Conservation (phyloP, 2,329 filamentous ascomycete genomes). For the Hysterium pulicare region DNA sequence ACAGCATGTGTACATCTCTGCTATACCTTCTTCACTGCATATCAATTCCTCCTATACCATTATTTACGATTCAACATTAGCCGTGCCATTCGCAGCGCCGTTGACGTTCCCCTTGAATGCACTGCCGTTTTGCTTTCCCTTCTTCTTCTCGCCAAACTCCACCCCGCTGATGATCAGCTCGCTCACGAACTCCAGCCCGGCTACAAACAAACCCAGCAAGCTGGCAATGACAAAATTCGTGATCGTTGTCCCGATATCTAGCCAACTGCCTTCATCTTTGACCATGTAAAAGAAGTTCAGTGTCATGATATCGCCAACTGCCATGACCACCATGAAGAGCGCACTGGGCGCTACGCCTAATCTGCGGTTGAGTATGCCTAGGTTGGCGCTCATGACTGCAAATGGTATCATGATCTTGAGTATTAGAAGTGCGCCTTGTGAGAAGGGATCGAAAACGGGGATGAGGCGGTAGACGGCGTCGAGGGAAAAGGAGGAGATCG, state of each 20-base stretch:
- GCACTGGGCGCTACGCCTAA: constrained; percentile 82
- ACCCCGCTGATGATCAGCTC: constrained; percentile 79
- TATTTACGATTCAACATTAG: constrained; percentile 6
- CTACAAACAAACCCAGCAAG: constrained; percentile 84
- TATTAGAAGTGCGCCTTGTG: constrained; percentile 80
- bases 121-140: constrained; percentile 1
- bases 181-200: constrained; percentile 79
- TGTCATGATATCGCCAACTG: constrained; percentile 84
- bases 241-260: constrained; percentile 96
- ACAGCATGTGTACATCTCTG: too few relatives aligned
- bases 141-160: constrained; percentile 52
- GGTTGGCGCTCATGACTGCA: constrained; percentile 82
- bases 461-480: constrained; percentile 85
- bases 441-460: constrained; percentile 90
- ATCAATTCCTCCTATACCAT: not conserved
- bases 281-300: constrained; percentile 98
- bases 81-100: constrained; percentile 1
- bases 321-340: constrained; percentile 88
- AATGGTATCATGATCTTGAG: constrained; percentile 93
- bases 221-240: constrained; percentile 94
- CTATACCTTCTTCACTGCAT: too few relatives aligned
- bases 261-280: constrained; percentile 91
- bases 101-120: not conserved
- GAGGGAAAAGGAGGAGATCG: constrained; percentile 86
- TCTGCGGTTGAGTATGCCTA: constrained; percentile 86